Base-by-base conservation (phyloP, 2,329 filamentous ascomycete species). In the Aspergillus amoenus region DNA sequence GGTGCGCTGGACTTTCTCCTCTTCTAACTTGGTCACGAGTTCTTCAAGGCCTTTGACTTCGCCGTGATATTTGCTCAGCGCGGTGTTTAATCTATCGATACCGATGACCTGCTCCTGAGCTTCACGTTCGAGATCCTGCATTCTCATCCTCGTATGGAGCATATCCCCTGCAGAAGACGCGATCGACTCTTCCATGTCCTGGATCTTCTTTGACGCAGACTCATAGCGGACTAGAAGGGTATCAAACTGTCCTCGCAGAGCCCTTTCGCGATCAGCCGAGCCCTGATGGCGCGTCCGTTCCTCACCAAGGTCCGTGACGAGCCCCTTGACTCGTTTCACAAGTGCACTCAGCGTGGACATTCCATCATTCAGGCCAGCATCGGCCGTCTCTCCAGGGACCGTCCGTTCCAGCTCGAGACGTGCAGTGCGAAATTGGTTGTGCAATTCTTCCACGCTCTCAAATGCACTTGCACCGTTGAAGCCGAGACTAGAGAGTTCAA, bases 161-260 rank as follows among this genome's bases (percentile, higher is more conserved):
- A 79, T 76, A 52, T 80, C 76, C 21, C 75, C 69, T 5, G 76
- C 73, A n/a, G 76, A 75, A n/a, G 71, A 70, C 37, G 76, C 71
- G 34, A 75, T 70, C 1, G 69, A 67, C 11, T 72, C 67, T 60
- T 79, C 76, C 5, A 79, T 64, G 11, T 69, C 69, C 12, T 64
- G 62, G 43, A 76, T 70, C 51, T 74, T 74, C 24, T 66, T 68
- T 27, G 67, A 68, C 5, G 73, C 70, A 17, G 69, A 66, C 50
- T 78, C 73, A 32, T 74, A 70, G 18, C 73, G 70, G 34, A 68
- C 55, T 18, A 79, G 61, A n/a, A 76, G 65, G 42, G 68, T 68
- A 47, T 80, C 73, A 42, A 80, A 81, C 51, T 80, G 75, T 15
- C 70, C 70, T n/a, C 73, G 71, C 27, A 81, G 64, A 15, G 70